Percentiles rank a stretch among this genome's conserved stretches.
These are phyloP conservation scores for Acanthamoeba quina DNA, from an alignment of 208 protist species.

Conservation along the genomic window DNA sequence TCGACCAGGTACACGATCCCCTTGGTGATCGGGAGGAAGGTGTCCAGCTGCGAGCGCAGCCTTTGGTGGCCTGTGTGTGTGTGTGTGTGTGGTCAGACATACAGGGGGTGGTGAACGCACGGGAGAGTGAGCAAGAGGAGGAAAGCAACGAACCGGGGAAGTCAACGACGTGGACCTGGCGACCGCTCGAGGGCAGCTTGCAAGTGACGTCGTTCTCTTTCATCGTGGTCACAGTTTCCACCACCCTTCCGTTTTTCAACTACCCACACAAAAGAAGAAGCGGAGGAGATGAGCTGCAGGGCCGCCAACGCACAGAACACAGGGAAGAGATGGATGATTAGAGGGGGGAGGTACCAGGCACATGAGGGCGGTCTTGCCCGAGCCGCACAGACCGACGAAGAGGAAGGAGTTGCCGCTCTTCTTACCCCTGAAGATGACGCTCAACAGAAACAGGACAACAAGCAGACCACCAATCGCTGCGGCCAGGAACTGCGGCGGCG, in stretches of 20 bases:
- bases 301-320: not conserved
- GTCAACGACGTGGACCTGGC: conserved; percentile 35
- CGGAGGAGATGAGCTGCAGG: not conserved
- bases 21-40: conserved; percentile 44
- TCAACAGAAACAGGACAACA: conserved; percentile 45
- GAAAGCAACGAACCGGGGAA: conserved; percentile 22
- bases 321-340: not conserved
- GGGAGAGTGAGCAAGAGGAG: not conserved
- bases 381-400: conserved; percentile 41
- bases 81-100: not conserved
- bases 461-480: not conserved
- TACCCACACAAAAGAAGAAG: not conserved
- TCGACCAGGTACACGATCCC: conserved; percentile 65
- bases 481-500: conserved; percentile 30
- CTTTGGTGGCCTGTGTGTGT: conserved; percentile 49
- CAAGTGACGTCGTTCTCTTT: conserved; percentile 67
- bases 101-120: not conserved
- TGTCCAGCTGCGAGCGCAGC: conserved; percentile 54
- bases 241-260: conserved; percentile 24
- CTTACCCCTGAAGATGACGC: not conserved
- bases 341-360: not conserved
- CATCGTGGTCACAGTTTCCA: conserved; percentile 55
- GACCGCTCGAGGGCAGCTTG: conserved; percentile 46
- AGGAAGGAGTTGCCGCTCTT: conserved; percentile 29
- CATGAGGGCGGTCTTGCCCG: conserved; percentile 63